Base-by-base conservation (phyloP, 352 stramenopile genomes). In the Pythium folliculosum region DNA sequence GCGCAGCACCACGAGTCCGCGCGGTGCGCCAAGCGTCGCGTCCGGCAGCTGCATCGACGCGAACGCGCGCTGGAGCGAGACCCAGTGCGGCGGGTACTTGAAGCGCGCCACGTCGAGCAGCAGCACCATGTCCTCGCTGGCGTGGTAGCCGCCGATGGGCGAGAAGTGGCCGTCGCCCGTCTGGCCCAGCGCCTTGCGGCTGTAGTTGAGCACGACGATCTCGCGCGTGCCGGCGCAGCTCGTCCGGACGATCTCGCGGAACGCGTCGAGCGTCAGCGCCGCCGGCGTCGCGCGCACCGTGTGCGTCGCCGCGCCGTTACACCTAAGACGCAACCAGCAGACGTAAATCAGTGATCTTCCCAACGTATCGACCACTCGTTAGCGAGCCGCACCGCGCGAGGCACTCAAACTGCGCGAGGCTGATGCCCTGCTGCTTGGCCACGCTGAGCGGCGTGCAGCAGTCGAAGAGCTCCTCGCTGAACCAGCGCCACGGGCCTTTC, bases 121-220 rank as follows among this genome's bases (percentile, higher is more conserved):
- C 23, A 99, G 77, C 50, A 99, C 93, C 80, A 94, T 90, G 59
- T 99, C 95, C 16, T 81, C 82, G 67, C 75, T 80, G 43, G 75
- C 76, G 71, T 98, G 82, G 76, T 99, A 99, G 4, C 94, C 97
- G 49, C 89, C 97, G 60, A 99, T 92, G 13, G 97, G 97, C 38
- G 90, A 98, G 72, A 99, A 99, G 76, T 99, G 97, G 17, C 97
- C 97, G 60, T 88, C 87, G 19, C 97, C 97, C 0, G 96, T 99
- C 76, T 99, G 97, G 17, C 81, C 77, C 2, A 99, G 77, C 55
- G 85, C 82, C 72, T 96, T 88, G 54, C 96, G 86, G 16, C 79
- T 89, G 79, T 98, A 99, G 22, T 96, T 98, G 22, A 97, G 79
- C 40, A 98, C 94, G 22, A 99, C 75, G 48, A 98, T 90, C 78